Evolutionary conservation across 139 green algal genomes (phyloP), one percentile per base, ranked within the genome.

Genomic region (Chlamydomonas sp.): DNA sequence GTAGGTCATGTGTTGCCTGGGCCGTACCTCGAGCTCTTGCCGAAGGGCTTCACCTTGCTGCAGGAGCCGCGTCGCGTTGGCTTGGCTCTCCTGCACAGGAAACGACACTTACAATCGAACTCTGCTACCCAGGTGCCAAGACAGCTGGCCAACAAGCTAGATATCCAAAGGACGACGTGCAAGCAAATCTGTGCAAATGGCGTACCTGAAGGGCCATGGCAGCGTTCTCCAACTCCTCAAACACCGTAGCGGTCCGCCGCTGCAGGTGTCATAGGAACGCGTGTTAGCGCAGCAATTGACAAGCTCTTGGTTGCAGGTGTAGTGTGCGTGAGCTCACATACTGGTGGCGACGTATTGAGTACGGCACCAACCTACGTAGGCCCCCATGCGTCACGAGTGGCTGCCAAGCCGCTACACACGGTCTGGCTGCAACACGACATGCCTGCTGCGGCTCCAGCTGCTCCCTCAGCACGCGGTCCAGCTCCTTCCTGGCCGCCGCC

Each of bases 211-310:
- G 80, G 17, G 84, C 90, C 31, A 63, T 9, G 3, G 89, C 84
- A 1, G 87, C 90, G 7, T 79, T 78, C 84, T 93, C 90, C 0
- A 93, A 84, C 84, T 88, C 86, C 78, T 91, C 83, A 4, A 93
- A 49, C 31, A 91, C 49, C 2, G 85, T 80, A 7, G 85, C 80
- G 0, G 85, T 90, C 59, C 74, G 49, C 73, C 79, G 80, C 87
- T 80, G 72, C 72, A 17, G 49, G 66, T 61, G 49, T 57, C 72
- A 80, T 68, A 61, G 17, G n/a, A 79, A 31, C 67, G 9, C 20
- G 59, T 16, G 7, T 87, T 14, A 49, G 10, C 77, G 16, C 17
- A 60, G 74, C 18, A 60, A 57, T 60, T 60, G 2, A 79, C 74
- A 49, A 49, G 31, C 31, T 49, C 31, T 49, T 49, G 31, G 31